Evolutionary conservation across 495 filamentous ascomycete species (phyloP).

Genomic region (Zalerion maritima): DNA sequence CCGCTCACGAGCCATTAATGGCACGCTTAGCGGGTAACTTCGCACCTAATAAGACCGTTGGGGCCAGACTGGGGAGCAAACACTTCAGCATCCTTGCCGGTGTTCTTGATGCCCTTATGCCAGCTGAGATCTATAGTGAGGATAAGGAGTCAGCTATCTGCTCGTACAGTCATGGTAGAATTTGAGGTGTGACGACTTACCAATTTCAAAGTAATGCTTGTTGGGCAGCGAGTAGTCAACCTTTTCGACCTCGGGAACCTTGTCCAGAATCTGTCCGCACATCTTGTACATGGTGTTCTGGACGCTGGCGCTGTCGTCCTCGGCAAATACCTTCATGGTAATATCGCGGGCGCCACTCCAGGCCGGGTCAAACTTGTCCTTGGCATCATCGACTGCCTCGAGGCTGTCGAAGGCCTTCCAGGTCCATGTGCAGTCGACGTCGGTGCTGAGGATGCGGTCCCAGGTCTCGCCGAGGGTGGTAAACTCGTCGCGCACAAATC

Average conservation of each 20-base stretch:
- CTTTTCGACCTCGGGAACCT: conserved; percentile 51
- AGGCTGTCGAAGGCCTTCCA: conserved; percentile 60
- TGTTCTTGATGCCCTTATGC: conserved; percentile 96
- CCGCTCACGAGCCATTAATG: too few relatives aligned
- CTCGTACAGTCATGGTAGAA: too few relatives aligned
- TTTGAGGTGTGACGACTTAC: conserved; percentile 50
- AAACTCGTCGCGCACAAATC: conserved; percentile 84
- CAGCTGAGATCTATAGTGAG: conserved; percentile 80
- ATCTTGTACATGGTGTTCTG: conserved; percentile 99
- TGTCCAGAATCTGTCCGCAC: conserved; percentile 72
- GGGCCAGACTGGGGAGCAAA: conserved; percentile 86
- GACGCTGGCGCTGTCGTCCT: conserved; percentile 79
- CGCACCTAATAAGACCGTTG: conserved; percentile 93
- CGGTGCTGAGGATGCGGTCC: conserved; percentile 90
- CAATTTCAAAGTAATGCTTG: conserved; percentile 97
- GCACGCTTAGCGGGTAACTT: conserved; percentile 59
- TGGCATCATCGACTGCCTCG: conserved; percentile 49
- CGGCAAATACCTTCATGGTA: conserved; percentile 84
- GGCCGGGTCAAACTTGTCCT: conserved; percentile 58
- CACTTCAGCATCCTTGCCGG: conserved; percentile 89
- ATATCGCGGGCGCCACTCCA: conserved; percentile 64
- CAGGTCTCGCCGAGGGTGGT: conserved; percentile 80
- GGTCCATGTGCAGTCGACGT: conserved; percentile 71
- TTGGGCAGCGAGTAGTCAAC: conserved; percentile 83
- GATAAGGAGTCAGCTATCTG: too few relatives aligned